Conservation (phyloP, 2,329 filamentous ascomycete species). For the Curvularia sp. region DNA sequence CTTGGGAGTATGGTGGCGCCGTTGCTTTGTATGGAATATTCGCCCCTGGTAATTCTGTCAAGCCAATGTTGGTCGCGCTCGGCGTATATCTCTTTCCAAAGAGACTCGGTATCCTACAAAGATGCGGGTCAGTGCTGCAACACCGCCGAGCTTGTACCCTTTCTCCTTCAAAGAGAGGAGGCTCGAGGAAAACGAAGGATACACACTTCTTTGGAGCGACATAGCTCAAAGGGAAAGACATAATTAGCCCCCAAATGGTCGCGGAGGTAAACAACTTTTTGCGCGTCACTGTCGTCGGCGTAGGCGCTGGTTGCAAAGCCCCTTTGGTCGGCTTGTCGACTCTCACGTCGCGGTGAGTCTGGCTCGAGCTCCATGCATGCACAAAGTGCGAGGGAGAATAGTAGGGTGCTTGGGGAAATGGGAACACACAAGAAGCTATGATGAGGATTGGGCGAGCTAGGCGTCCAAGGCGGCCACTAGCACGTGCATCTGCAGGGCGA, state of each 20-base stretch:
- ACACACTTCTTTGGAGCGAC: background rate
- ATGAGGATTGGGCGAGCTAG: background rate
- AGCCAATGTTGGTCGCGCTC: constrained; percentile 1
- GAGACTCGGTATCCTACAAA: constrained; percentile 17
- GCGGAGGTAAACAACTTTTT: background rate
- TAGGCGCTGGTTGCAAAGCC: background rate
- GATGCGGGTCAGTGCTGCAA: background rate
- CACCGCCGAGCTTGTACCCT: background rate
- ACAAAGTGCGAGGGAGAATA: background rate
- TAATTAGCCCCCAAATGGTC: background rate
- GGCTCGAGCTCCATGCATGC: constrained; percentile 1
- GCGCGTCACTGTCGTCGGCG: background rate
- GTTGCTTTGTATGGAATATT: constrained; percentile 24
- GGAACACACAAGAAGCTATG: background rate
- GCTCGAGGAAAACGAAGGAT: background rate
- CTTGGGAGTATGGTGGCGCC: constrained; percentile 28
- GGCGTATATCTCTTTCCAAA: constrained; percentile 27
- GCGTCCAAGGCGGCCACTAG: background rate
- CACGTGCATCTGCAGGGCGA: background rate
- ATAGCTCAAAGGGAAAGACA: background rate
- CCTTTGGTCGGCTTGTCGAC: background rate
- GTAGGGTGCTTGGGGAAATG: background rate
- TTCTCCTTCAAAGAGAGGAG: background rate
- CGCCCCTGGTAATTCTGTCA: constrained; percentile 17
- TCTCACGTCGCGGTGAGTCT: background rate